Conservation (phyloP, 129 eudicot genomes). For the Helianthus tuberosus region DNA sequence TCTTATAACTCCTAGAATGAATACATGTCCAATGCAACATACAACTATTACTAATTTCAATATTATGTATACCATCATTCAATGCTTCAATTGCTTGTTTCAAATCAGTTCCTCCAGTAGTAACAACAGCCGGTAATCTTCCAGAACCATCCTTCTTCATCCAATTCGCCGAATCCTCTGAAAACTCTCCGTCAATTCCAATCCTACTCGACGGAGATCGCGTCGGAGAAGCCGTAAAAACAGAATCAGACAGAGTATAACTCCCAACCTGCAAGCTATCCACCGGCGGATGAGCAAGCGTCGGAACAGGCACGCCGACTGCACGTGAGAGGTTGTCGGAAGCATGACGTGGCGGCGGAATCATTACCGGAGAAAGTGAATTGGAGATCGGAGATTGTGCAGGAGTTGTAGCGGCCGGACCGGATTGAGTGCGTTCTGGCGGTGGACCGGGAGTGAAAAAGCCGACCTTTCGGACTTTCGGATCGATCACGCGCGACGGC, state of each 20-base stretch:
- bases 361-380: constrained; percentile 83
- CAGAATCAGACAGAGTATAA: constrained; percentile 50
- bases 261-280: constrained; percentile 57
- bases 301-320: constrained; percentile 45
- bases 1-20: no score
- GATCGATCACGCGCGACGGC: constrained; percentile 70
- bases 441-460: constrained; percentile 64
- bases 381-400: constrained; percentile 44
- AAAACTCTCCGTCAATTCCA: constrained; percentile 50
- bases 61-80: constrained; percentile 30
- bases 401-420: constrained; percentile 39
- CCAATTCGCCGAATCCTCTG: constrained; percentile 61
- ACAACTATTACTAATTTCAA: neutral
- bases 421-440: constrained; percentile 53
- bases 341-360: constrained; percentile 76
- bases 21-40: neutral
- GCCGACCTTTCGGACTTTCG: constrained; percentile 88
- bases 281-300: constrained; percentile 34
- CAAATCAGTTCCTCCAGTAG: constrained; percentile 39
- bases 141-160: constrained; percentile 39
- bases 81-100: constrained; percentile 22
- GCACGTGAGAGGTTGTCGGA: constrained; percentile 49
- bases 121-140: constrained; percentile 37
- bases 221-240: constrained; percentile 41
- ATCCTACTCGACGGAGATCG: constrained; percentile 37